Conservation (phyloP, 768 basidiomycete genomes). For the Trametopsis cervina region DNA sequence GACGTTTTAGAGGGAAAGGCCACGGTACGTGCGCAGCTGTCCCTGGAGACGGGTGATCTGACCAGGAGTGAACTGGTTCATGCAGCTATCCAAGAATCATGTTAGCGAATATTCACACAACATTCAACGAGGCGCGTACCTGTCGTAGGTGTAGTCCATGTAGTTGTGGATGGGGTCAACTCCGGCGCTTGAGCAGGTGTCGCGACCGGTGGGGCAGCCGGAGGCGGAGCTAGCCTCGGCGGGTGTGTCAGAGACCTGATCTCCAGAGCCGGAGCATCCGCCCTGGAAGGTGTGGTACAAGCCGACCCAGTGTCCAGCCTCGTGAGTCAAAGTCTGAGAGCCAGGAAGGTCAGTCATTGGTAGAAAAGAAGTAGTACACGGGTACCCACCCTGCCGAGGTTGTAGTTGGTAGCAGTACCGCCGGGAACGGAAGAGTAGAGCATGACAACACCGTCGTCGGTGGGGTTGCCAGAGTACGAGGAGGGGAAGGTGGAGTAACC, state of each 20-base stretch:
- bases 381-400: slow-evolving; percentile 23
- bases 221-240: slow-evolving; percentile 34
- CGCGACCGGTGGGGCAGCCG: slow-evolving; percentile 28
- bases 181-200: slow-evolving; percentile 23
- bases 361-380: neutral
- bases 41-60: slow-evolving; percentile 31
- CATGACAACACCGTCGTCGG: slow-evolving; percentile 42
- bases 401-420: slow-evolving; percentile 34
- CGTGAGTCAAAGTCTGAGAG: slow-evolving; percentile 42
- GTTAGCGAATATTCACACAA: neutral
- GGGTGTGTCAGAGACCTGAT: slow-evolving; percentile 40
- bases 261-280: slow-evolving; percentile 34
- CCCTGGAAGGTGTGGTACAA: slow-evolving; percentile 56
- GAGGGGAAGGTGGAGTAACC: slow-evolving; percentile 51
- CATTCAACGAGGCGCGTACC: slow-evolving; percentile 1
- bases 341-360: neutral
- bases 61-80: slow-evolving; percentile 41
- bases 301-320: slow-evolving; percentile 57
- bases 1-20: slow-evolving; percentile 22
- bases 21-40: slow-evolving; percentile 40
- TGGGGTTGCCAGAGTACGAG: slow-evolving; percentile 30
- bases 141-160: slow-evolving; percentile 48
- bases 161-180: slow-evolving; percentile 42
- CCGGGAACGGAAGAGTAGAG: slow-evolving; percentile 30
- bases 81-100: slow-evolving; percentile 28